Base-by-base conservation (phyloP, 352 stramenopile genomes). In the Blastocystis sp. region DNA sequence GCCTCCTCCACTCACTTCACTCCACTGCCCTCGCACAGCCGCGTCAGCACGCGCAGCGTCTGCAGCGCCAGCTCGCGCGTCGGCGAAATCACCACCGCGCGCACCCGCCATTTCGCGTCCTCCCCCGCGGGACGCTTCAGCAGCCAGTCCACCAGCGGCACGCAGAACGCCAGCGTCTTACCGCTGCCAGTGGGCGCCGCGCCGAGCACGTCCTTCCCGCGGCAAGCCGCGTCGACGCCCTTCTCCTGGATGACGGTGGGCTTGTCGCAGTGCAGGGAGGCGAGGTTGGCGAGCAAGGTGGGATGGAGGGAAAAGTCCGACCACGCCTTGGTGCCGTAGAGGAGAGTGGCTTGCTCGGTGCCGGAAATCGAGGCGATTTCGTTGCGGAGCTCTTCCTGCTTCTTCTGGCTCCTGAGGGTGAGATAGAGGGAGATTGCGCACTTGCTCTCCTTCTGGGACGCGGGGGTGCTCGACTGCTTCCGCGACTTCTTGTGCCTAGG, bases 111-210 rank as follows among this genome's bases (percentile, higher is more conserved):
- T 17, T 84, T 59, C 2, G 2, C 69, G 3, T 2, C 90, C 59
- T 93, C 92, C 19, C 91, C 90, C 21, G 92, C 89, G 43, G 91
- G 90, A 59, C 94, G 90, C 48, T 89, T 84, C n/a, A 97, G 89
- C 53, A 97, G 76, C 43, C 94, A 91, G 76, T 93, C 94, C 62
- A 96, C 90, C 62, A 96, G 94, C 10, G 94, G 94, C 61, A 96
- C 86, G 2, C 93, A 93, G 89, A 96, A 97, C 34, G 94, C 94
- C 40, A 97, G 90, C 61, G 94, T 97, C 90, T 97, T 97, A 89
- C 94, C 94, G 0, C 93, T 96, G 48, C 94, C 94, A 1, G 94
- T 97, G 4, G 94, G 93, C 11, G 94, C 94, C 1, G 93, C 93
- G 62, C 93, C 94, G 0, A 97, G 92, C 28, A 97, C 90, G 81